phyloP scores from a whole-genome alignment of 2,329 filamentous ascomycete genomes.

The Fusarium guadeloupense region DNA sequence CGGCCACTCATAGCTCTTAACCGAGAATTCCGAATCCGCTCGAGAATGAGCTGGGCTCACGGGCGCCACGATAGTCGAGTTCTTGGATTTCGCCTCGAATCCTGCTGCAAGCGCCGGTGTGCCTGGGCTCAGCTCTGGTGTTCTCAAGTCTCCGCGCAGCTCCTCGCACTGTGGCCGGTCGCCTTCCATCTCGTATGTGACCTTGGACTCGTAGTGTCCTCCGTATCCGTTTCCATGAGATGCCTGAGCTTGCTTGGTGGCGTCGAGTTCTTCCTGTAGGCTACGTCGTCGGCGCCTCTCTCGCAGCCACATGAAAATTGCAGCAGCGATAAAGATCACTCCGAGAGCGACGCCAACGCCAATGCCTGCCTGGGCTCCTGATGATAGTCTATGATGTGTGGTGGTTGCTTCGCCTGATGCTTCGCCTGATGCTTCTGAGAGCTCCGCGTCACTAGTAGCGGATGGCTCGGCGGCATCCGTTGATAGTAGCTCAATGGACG shows the following conservation, averaged over 20 bases:
- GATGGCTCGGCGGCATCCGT: neutral
- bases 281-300: constrained; percentile 30
- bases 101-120: constrained; percentile 17
- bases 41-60: neutral
- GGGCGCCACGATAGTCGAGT: neutral
- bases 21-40: neutral
- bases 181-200: constrained; percentile 39
- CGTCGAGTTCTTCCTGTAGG: constrained; percentile 20
- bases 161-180: constrained; percentile 32
- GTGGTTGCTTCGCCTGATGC: neutral
- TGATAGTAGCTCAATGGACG: neutral
- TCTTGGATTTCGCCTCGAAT: neutral
- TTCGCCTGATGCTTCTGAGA: neutral
- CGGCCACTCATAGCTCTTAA: constrained; percentile 7
- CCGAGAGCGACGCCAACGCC: constrained; percentile 29
- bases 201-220: neutral
- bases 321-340: constrained; percentile 24
- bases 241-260: constrained; percentile 2
- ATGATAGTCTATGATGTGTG: neutral
- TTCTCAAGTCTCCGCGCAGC: constrained; percentile 33
- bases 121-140: constrained; percentile 26
- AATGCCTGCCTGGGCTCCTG: constrained; percentile 34
- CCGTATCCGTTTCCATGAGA: neutral
- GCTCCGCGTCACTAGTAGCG: constrained; percentile 5
- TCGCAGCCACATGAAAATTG: constrained; percentile 33